phyloP scores from a whole-genome alignment of 1,139 yeast species.

The Hansenula anomala region DNA sequence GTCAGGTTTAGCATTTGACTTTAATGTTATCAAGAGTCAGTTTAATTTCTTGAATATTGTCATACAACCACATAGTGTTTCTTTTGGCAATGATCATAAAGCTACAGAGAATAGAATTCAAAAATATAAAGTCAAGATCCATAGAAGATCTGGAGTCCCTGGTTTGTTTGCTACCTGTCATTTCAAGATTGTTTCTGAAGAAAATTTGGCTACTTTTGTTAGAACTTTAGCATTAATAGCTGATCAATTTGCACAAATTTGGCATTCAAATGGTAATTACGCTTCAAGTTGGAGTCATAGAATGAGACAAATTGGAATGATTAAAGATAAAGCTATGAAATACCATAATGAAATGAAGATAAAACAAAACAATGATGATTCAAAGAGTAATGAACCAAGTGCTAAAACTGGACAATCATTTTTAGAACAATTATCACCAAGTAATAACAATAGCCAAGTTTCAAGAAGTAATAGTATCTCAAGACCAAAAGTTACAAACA shows the following conservation, averaged over 20 bases:
- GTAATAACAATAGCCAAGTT: constrained; percentile 7
- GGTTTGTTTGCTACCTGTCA: constrained; percentile 75
- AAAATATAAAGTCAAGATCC: constrained; percentile 56
- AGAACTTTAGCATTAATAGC: constrained; percentile 66
- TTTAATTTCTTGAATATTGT: constrained; percentile 81
- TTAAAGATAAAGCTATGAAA: constrained; percentile 39
- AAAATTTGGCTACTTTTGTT: constrained; percentile 56
- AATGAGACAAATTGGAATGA: constrained; percentile 48
- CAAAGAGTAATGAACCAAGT: constrained; percentile 6
- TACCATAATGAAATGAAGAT: constrained; percentile 14
- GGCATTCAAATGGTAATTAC: constrained; percentile 56
- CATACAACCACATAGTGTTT: constrained; percentile 54
- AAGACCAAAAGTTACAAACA: constrained; percentile 7
- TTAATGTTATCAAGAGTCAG: constrained; percentile 69
- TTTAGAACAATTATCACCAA: constrained; percentile 16
- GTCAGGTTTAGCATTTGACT: constrained; percentile 60
- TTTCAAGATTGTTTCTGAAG: constrained; percentile 60
- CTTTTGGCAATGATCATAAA: constrained; percentile 7
- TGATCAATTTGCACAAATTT: constrained; percentile 67
- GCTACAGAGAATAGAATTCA: constrained; percentile 5
- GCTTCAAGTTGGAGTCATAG: constrained; percentile 66
- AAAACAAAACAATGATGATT: constrained; percentile 4
- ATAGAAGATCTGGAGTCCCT: constrained; percentile 66
- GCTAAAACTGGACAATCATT: constrained; percentile 17
- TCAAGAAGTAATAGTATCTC: constrained; percentile 11